Base-by-base conservation (phyloP, 306 rosid genomes). In the Hippophae rhamnoides region DNA sequence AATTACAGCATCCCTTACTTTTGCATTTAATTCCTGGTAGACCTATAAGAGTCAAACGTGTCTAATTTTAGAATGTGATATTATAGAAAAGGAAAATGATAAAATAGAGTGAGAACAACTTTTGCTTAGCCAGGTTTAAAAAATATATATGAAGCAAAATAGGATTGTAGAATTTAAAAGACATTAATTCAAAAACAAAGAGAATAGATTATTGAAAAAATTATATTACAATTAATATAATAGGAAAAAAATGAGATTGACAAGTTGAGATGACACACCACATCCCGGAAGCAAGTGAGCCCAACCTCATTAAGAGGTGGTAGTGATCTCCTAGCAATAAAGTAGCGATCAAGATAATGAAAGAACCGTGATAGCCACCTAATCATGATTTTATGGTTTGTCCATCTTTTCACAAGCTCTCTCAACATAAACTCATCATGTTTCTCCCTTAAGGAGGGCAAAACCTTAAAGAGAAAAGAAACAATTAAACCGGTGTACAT, bases 361-460 rank as follows among this genome's bases (percentile, higher is more conserved):
- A 86, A 86, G 58, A 82, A 58, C 40, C 76, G 74, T 53, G 78
- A 78, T 52, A 82, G 84, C 73, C 86, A 80, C 7, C 57, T 31
- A 47, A 79, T 79, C 94, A 82, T 76, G 40, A 44, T 70, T 74
- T 82, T 82, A 67, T 86, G 85, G 74, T 80, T 78, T 49, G 75
- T 71, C 94, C 94, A 86, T 76, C 86, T 80, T 80, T 60, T 76
- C 57, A 70, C 79, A 31, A 86, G 79, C 69, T 80, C 89, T 62
- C 66, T 71, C 65, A 86, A 62, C 83, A 86, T 66, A 65, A 72
- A 18, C 26, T 76, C 86, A 65, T 76, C 83, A 50, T 80, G 73
- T 73, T 86, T 80, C 60, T 59, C 89, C 72, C 68, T 47, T 76
- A 82, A 64, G 63, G 86, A 85, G 66, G 84, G 89, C 70, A 85